Evolutionary conservation across 331 rosid species (phyloP).

Genomic region (Saraca asoca): DNA sequence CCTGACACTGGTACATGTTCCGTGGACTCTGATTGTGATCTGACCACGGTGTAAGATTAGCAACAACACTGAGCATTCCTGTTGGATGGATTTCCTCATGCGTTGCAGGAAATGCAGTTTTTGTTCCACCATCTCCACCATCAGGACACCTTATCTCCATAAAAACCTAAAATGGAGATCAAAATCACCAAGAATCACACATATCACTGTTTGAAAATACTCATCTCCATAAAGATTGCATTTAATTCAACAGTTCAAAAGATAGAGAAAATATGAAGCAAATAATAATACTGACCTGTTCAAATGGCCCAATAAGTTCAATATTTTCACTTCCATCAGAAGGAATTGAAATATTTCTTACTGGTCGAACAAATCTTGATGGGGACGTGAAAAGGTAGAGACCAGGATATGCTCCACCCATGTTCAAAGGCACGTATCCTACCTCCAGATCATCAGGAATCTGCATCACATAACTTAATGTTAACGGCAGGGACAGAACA

Average conservation of each 20-base stretch:
- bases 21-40: slow-evolving; percentile 99
- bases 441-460: slow-evolving; percentile 90
- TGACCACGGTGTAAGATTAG: slow-evolving; percentile 96
- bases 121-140: slow-evolving; percentile 95
- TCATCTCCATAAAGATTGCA: not conserved
- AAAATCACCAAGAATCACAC: slow-evolving; percentile 18
- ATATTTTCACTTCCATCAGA: slow-evolving; percentile 53
- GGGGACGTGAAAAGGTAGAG: slow-evolving; percentile 77
- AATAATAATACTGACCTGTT: slow-evolving; percentile 60
- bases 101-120: slow-evolving; percentile 75
- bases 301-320: slow-evolving; percentile 96
- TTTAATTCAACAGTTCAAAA: slow-evolving; percentile 11
- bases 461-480: slow-evolving; percentile 47
- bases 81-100: slow-evolving; percentile 99
- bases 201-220: slow-evolving; percentile 10
- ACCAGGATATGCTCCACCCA: slow-evolving; percentile 94
- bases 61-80: slow-evolving; percentile 93
- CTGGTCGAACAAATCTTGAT: slow-evolving; percentile 87
- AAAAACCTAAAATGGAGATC: slow-evolving; percentile 56
- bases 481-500: slow-evolving; percentile 30
- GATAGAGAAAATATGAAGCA: not conserved
- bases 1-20: slow-evolving; percentile 99
- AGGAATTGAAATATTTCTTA: slow-evolving; percentile 68
- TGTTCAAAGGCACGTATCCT: slow-evolving; percentile 88
- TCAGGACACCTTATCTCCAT: slow-evolving; percentile 97